Base-by-base conservation (phyloP, 306 rosid genomes). In the Elaeagnus macrophylla region DNA sequence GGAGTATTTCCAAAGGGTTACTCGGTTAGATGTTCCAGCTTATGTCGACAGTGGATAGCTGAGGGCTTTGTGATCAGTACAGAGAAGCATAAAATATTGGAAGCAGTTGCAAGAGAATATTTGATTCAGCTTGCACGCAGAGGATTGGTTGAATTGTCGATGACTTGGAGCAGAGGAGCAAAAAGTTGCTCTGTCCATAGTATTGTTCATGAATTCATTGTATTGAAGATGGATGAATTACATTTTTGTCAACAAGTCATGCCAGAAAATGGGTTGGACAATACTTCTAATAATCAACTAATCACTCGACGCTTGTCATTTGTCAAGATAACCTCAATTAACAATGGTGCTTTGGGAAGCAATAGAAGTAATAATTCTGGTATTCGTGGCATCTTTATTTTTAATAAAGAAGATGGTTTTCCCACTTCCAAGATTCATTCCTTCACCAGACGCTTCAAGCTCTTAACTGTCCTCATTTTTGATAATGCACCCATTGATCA, bases 1-100 rank as follows among this genome's bases (percentile, higher is more conserved):
- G 73, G 66, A 8, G 20, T 73, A 5, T 73, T 67, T 57, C 78
- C 78, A 0, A 66, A 57, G 48, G 78, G 67, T 48, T 62, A 67
- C 65, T 6, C 18, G 7, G 62, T 67, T 38, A 55, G 39, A 0
- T 40, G 61, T 10, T 19, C 35, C 37, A 67, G 66, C 46, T 56
- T 73, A 45, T 56, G 44, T 0, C n/a, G 62, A 13, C 65, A 61
- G 49, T 73, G 73, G 78, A 67, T 67, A 41, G 78, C 73, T 48
- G 78, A 67, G 56, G 78, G 69, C 9, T 62, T 73, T 49, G 51
- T 67, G 11, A 47, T 18, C 39, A 0, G 18, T 25, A 25, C 32
- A 7, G 56, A 51, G n/a, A 55, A 42, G 37, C 20, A 16, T 17
- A 67, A 39, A 47, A 16, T 59, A 4, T 17, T 46, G 44, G 77